Conservation (phyloP, 2,329 filamentous ascomycete genomes). For the Plenodomus tracheiphilus region DNA sequence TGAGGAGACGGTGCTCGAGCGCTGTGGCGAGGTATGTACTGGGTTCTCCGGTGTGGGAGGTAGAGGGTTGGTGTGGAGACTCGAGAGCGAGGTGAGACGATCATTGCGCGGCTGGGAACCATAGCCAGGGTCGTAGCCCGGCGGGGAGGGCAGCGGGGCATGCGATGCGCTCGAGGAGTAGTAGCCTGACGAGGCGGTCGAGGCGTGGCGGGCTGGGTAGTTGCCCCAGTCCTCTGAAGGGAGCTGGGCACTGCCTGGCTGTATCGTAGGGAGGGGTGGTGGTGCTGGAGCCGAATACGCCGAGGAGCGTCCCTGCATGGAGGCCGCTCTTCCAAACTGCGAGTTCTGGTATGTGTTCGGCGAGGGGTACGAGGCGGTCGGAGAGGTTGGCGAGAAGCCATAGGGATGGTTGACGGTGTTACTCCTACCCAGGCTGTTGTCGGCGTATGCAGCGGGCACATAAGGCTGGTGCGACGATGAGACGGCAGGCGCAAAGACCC, state of each 20-base stretch:
- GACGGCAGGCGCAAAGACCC: slow-evolving; percentile 36
- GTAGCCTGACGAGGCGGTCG: slow-evolving; percentile 31
- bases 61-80: slow-evolving; percentile 42
- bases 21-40: slow-evolving; percentile 53
- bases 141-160: slow-evolving; percentile 41
- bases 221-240: slow-evolving; percentile 41
- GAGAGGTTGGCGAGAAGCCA: slow-evolving; percentile 43
- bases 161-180: slow-evolving; percentile 37
- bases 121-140: slow-evolving; percentile 36
- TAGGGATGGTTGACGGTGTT: slow-evolving; percentile 42
- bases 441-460: slow-evolving; percentile 51
- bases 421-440: slow-evolving; percentile 32
- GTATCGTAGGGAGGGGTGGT: slow-evolving; percentile 39
- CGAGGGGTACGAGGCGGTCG: slow-evolving; percentile 33
- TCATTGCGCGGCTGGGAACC: slow-evolving; percentile 30
- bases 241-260: slow-evolving; percentile 37
- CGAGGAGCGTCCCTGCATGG: slow-evolving; percentile 33
- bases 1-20: slow-evolving; percentile 57
- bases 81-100: slow-evolving; percentile 37
- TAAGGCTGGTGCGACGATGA: slow-evolving; percentile 43
- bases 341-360: slow-evolving; percentile 36
- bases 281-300: slow-evolving; percentile 43
- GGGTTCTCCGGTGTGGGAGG: slow-evolving; percentile 56
- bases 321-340: slow-evolving; percentile 37
- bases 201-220: slow-evolving; percentile 34